phyloP scores from a whole-genome alignment of 2,329 filamentous ascomycete species.

The Trichophyton verrucosum region DNA sequence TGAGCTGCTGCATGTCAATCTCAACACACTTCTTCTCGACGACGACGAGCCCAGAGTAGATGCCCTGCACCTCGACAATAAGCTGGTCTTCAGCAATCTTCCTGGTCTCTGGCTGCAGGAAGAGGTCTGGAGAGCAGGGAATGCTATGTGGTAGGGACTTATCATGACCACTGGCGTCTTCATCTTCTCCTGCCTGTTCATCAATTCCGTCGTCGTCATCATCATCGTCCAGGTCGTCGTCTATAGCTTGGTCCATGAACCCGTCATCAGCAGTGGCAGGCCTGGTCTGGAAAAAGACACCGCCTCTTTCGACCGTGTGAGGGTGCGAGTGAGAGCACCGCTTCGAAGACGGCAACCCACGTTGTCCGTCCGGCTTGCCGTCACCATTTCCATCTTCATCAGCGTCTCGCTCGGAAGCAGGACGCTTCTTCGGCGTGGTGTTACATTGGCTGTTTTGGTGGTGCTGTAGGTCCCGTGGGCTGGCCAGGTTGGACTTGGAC shows the following conservation, averaged over 20 bases:
- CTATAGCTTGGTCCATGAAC: not conserved
- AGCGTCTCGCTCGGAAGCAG: not conserved
- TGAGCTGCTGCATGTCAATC: slow-evolving; percentile 54
- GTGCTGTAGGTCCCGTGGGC: not conserved
- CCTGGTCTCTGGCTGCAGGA: slow-evolving; percentile 47
- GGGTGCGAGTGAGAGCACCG: not conserved
- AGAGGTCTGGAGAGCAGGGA: not conserved
- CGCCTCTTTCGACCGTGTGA: not conserved
- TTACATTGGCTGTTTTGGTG: not conserved
- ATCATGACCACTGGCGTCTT: not conserved
- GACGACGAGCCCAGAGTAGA: slow-evolving; percentile 68
- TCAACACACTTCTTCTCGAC: slow-evolving; percentile 82
- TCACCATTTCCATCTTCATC: not conserved
- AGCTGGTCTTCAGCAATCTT: slow-evolving; percentile 68
- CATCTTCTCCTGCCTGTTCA: no score
- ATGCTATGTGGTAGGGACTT: not conserved
- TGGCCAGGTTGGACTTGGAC: not conserved
- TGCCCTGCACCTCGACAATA: slow-evolving; percentile 53
- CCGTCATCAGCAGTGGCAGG: not conserved
- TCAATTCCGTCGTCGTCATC: no score
- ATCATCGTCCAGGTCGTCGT: not conserved
- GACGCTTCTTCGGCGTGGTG: not conserved
- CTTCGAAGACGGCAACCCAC: not conserved
- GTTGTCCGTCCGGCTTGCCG: not conserved
- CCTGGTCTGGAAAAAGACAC: not conserved